Evolutionary conservation across 768 basidiomycete species (phyloP).

Genomic region (Pleurotus ostreatus): DNA sequence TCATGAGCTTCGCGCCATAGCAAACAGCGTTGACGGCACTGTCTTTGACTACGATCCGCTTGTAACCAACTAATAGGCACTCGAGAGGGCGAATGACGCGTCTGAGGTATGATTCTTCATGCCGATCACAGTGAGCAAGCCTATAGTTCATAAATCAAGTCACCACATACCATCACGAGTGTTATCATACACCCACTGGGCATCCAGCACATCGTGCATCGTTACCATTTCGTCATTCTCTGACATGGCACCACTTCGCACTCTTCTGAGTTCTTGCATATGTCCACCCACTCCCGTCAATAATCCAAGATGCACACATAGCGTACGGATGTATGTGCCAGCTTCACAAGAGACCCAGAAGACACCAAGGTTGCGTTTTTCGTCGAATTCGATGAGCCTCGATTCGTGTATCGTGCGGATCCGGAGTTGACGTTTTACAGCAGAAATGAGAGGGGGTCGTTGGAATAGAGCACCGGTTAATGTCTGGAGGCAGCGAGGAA

Average conservation of each 20-base stretch:
- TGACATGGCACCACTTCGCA: constrained; percentile 92
- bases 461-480: constrained; percentile 98
- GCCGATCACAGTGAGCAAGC: not conserved
- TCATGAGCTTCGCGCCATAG: constrained; percentile 99
- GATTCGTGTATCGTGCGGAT: constrained; percentile 97
- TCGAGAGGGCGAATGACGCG: constrained; percentile 94
- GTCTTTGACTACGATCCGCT: constrained; percentile 98
- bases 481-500: constrained; percentile 93
- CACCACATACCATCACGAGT: constrained; percentile 79
- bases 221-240: constrained; percentile 99
- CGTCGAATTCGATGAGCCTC: constrained; percentile 94
- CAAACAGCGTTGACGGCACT: constrained; percentile 99
- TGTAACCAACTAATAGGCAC: constrained; percentile 91
- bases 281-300: constrained; percentile 97
- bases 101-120: constrained; percentile 88
- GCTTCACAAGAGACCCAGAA: constrained; percentile 99
- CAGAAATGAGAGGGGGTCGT: constrained; percentile 97
- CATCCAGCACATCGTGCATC: constrained; percentile 99
- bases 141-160: not conserved
- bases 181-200: constrained; percentile 98
- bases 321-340: constrained; percentile 92
- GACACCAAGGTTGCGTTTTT: constrained; percentile 92
- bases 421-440: constrained; percentile 96
- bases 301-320: constrained; percentile 96
- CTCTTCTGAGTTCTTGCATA: constrained; percentile 97